Base-by-base conservation (phyloP, 2,329 filamentous ascomycete species). In the Ceratocystiopsis sp. region DNA sequence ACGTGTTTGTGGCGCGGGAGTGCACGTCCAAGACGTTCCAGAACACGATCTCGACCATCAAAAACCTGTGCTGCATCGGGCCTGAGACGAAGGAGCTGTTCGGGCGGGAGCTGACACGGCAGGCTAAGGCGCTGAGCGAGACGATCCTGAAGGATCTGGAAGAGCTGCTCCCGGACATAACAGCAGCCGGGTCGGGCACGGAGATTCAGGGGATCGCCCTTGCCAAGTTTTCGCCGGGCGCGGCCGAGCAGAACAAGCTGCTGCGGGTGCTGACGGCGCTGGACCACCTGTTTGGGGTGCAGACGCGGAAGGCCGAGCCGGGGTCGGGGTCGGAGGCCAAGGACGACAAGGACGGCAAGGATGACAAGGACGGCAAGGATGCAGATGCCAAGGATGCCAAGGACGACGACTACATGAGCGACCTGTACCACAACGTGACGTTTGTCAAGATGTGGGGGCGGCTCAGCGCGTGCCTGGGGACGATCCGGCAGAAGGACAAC, bases 11-110 rank as follows among this genome's bases (percentile, higher is more conserved):
- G 37, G 89, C 89, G 49, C 81, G 87, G 40, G 91, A 98, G 60
- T 98, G 91, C 63, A 94, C 85, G 56, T 87, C 84, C 49, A 95
- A 94, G 67, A 96, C 91, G 0, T 98, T 98, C 70, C 84, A 91
- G 57, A 93, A 96, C 60, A 96, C 91, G 1, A 73, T 98, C 43
- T 91, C 89, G 15, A 93, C 93, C n/a, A 94, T 98, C 67, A 96
- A 94, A 65, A 95, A 96, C 55, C 71, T 98, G 37, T 96, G 87
- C 6, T 80, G 84, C 35, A 91, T 98, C 47, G 86, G 89, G n/a
- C 85, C 82, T 15, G 85, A 82, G 13, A 86, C 89, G 16, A 91
- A 93, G 61, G 75, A 82, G 42, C 71, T 85, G 12, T 96, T 98
- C 58, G 91, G 91, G n/a, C 79, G 83, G 51, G 89, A 98, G 61